Evolutionary conservation across 495 filamentous ascomycete genomes (phyloP).

Genomic region (Penicillium roqueforti): DNA sequence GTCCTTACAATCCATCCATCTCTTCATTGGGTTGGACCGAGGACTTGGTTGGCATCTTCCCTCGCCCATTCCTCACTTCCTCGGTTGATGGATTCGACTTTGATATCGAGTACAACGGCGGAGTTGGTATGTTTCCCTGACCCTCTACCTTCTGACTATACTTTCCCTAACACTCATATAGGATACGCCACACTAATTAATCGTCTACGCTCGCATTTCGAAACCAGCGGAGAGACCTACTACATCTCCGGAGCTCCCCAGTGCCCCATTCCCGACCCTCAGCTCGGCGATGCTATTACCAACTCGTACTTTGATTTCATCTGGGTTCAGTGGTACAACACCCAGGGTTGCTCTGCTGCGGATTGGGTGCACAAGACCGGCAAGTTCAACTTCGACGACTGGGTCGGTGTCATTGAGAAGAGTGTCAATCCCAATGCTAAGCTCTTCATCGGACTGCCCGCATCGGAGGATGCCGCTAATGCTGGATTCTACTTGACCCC

Average conservation of each 20-base stretch:
- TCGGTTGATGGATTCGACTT: slow-evolving; percentile 71
- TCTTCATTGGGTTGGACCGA: neutral
- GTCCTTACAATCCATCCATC: slow-evolving; percentile 32
- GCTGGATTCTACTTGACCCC: slow-evolving; percentile 44
- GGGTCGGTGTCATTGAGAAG: slow-evolving; percentile 59
- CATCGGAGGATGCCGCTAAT: slow-evolving; percentile 31
- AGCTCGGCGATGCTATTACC: slow-evolving; percentile 49
- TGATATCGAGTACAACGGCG: slow-evolving; percentile 53
- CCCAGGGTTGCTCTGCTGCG: slow-evolving; percentile 50
- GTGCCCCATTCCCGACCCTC: slow-evolving; percentile 56
- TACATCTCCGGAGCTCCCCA: slow-evolving; percentile 65
- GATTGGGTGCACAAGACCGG: slow-evolving; percentile 38
- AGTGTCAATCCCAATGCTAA: slow-evolving; percentile 58
- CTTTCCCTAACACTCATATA: slow-evolving; percentile 21
- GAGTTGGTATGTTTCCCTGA: slow-evolving; percentile 39
- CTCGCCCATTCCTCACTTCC: slow-evolving; percentile 59
- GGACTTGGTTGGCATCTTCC: slow-evolving; percentile 11
- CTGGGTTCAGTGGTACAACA: slow-evolving; percentile 70
- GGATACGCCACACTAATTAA: slow-evolving; percentile 46
- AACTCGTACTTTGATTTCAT: slow-evolving; percentile 57
- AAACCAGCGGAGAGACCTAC: slow-evolving; percentile 43
- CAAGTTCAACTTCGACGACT: slow-evolving; percentile 60
- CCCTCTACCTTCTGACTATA: neutral
- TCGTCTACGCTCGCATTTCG: slow-evolving; percentile 49
- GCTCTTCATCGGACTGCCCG: slow-evolving; percentile 61